Evolutionary conservation across 2,329 filamentous ascomycete species (phyloP).

Genomic region (Talaromyces funiculosus): DNA sequence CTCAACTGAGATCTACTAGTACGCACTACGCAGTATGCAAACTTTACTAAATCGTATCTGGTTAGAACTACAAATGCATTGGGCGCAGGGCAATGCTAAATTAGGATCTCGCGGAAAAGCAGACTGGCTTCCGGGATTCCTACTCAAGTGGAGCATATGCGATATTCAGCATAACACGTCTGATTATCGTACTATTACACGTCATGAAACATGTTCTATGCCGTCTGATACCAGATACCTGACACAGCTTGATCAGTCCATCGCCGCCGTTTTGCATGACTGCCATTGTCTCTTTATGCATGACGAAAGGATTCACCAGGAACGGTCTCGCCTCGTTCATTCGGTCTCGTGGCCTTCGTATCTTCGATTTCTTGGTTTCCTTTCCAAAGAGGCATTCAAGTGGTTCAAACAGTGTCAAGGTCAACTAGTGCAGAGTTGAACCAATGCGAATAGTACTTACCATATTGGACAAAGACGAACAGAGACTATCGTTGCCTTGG

Average conservation of each 20-base stretch:
- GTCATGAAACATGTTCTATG: slow-evolving; percentile 10
- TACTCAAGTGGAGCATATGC: slow-evolving; percentile 3
- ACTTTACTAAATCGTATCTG: not conserved
- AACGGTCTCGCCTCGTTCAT: not conserved
- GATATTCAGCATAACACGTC: slow-evolving; percentile 1
- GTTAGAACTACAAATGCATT: not conserved
- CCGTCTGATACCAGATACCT: not conserved
- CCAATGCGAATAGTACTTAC: not conserved
- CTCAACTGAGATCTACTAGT: not conserved
- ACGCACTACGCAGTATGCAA: no score
- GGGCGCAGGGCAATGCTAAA: not conserved
- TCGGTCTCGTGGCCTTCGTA: not conserved
- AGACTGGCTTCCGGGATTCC: slow-evolving; percentile 7
- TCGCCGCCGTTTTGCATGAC: not conserved
- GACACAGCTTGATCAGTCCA: not conserved
- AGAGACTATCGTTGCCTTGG: not conserved
- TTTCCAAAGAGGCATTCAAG: not conserved
- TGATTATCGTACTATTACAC: not conserved
- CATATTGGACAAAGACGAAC: not conserved
- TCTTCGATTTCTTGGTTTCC: not conserved
- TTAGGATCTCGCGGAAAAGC: slow-evolving; percentile 9
- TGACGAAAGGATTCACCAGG: not conserved
- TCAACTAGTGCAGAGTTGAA: not conserved
- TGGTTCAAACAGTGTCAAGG: not conserved
- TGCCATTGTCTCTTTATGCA: not conserved